Percentiles rank a stretch among this genome's conserved stretches.
Conservation (phyloP, 2,329 filamentous ascomycete species). For the Monosporascus sp. region DNA sequence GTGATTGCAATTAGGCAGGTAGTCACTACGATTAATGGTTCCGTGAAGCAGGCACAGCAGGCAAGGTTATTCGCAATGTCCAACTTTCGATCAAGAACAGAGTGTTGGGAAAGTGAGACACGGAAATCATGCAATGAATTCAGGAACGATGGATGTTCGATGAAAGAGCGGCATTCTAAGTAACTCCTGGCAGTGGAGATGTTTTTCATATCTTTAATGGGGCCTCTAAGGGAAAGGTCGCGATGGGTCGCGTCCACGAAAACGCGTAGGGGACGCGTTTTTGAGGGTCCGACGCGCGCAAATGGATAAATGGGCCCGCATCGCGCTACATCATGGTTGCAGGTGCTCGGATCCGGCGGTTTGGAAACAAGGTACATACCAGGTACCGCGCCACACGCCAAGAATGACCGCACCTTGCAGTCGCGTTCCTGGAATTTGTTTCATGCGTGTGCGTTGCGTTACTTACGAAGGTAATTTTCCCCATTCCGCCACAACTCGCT, state of each 20-base stretch:
- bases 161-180: neutral
- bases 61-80: neutral
- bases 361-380: too few relatives aligned
- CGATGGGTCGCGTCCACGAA: neutral
- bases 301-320: neutral
- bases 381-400: too few relatives aligned
- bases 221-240: neutral
- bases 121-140: too few relatives aligned
- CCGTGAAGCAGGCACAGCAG: neutral
- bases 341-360: too few relatives aligned
- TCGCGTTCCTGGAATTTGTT: too few relatives aligned
- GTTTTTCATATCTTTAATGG: neutral
- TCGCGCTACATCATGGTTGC: too few relatives aligned
- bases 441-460: too few relatives aligned
- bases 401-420: too few relatives aligned
- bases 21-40: neutral
- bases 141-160: too few relatives aligned
- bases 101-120: too few relatives aligned
- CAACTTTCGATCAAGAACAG: too few relatives aligned
- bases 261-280: neutral
- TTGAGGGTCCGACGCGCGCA: neutral
- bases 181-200: neutral
- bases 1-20: conserved; percentile 6
- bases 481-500: neutral
- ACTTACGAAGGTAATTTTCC: too few relatives aligned